phyloP scores from a whole-genome alignment of 495 filamentous ascomycete species.

The Tuber magnatum region DNA sequence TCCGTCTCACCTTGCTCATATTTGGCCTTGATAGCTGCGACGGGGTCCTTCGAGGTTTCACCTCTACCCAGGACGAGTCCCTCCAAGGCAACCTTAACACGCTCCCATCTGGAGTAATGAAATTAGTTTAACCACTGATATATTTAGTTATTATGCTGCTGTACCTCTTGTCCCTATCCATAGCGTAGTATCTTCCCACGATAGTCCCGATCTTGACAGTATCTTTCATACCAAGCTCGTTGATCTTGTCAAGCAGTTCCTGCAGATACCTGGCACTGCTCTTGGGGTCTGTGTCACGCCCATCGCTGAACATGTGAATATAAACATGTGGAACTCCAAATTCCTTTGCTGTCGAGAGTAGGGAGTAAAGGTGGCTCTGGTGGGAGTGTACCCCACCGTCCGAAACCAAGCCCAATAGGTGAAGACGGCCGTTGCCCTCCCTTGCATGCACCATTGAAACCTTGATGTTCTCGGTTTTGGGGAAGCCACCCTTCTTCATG shows the following conservation, averaged over 20 bases:
- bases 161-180: conserved; percentile 88
- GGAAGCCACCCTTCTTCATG: conserved; percentile 79
- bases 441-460: conserved; percentile 74
- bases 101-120: conserved; percentile 63
- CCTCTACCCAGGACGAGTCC: conserved; percentile 80
- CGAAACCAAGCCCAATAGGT: conserved; percentile 81
- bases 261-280: conserved; percentile 79
- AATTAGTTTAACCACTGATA: neutral
- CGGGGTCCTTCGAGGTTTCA: conserved; percentile 71
- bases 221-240: conserved; percentile 77
- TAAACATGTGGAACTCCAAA: conserved; percentile 79
- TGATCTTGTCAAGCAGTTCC: conserved; percentile 64
- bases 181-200: conserved; percentile 93
- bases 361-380: conserved; percentile 80
- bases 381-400: conserved; percentile 96
- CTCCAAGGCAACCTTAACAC: conserved; percentile 81
- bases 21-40: conserved; percentile 76
- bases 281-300: conserved; percentile 95
- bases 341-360: conserved; percentile 83
- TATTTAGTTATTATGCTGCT: neutral
- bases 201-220: conserved; percentile 64
- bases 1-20: conserved; percentile 85
- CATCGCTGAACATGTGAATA: conserved; percentile 99
- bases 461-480: conserved; percentile 68
- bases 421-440: conserved; percentile 81